A percentile compares a stretch with the other conserved stretches of the same genome.
phyloP scores from a whole-genome alignment of 345 rosid species.

The Eucalyptus viminalis region DNA sequence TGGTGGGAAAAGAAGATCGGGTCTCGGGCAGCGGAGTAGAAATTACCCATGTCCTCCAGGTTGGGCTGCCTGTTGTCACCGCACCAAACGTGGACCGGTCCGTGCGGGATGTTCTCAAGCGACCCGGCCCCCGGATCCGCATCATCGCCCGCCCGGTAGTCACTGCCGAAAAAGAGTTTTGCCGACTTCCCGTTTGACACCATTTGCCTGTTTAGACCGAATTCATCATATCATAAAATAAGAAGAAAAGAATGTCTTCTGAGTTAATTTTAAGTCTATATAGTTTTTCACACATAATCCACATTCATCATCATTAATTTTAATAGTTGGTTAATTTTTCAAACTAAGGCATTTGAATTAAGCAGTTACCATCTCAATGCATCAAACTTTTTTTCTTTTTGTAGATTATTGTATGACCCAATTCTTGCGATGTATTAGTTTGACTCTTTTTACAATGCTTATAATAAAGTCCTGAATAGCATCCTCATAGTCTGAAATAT shows the following conservation, averaged over 20 bases:
- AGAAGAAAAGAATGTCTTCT: background rate
- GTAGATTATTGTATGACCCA: background rate
- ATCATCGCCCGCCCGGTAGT: conserved; percentile 37
- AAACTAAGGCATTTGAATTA: background rate
- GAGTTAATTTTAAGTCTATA: background rate
- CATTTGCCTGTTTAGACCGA: conserved; percentile 22
- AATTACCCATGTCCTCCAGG: conserved; percentile 48
- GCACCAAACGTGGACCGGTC: conserved; percentile 31
- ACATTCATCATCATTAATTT: background rate
- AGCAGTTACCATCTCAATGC: background rate
- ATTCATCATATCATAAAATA: background rate
- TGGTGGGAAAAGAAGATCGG: conserved; percentile 55
- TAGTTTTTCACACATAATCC: background rate
- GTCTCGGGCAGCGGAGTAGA: conserved; percentile 52
- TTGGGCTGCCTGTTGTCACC: conserved; percentile 39
- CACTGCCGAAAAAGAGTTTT: conserved; percentile 28
- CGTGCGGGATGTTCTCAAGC: conserved; percentile 42
- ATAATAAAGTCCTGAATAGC: background rate
- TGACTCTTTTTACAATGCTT: background rate
- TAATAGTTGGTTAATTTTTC: background rate
- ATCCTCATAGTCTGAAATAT: background rate
- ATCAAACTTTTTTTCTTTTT: background rate
- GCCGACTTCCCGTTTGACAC: conserved; percentile 33
- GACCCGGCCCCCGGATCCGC: conserved; percentile 40
- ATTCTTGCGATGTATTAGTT: background rate